phyloP scores from a whole-genome alignment of 2,329 filamentous ascomycete species.

The Alternaria sp. region DNA sequence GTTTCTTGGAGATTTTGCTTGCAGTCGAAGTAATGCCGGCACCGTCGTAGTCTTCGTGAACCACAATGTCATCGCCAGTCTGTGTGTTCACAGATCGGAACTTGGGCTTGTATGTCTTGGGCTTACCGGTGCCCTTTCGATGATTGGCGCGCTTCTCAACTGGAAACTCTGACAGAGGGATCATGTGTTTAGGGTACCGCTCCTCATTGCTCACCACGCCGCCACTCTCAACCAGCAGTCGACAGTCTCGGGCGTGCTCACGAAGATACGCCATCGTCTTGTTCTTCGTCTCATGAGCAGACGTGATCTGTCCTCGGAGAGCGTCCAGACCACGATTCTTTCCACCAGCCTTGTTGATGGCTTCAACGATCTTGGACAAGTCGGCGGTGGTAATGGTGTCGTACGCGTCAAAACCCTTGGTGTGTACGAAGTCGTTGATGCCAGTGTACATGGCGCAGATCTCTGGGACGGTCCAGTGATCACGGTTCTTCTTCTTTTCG shows the following conservation, averaged over 20 bases:
- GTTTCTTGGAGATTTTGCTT: background rate
- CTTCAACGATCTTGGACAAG: background rate
- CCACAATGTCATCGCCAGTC: background rate
- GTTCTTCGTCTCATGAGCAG: slow-evolving; percentile 1
- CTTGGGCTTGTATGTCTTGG: background rate
- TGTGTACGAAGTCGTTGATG: slow-evolving; percentile 1
- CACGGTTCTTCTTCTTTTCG: background rate
- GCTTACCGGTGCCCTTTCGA: background rate
- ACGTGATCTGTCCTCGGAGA: slow-evolving; percentile 2
- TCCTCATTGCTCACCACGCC: background rate
- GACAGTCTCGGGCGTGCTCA: background rate
- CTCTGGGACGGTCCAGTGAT: background rate
- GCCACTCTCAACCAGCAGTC: background rate
- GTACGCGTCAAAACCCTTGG: slow-evolving; percentile 1
- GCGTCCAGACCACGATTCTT: background rate
- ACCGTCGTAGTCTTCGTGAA: background rate
- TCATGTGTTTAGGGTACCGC: background rate
- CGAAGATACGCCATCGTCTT: slow-evolving; percentile 6
- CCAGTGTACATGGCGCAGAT: slow-evolving; percentile 7
- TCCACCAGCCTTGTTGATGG: background rate
- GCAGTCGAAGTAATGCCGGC: background rate
- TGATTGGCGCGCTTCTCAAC: background rate
- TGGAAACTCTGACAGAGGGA: background rate
- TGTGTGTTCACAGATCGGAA: background rate
- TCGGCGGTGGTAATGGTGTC: background rate